phyloP scores from a whole-genome alignment of 805 yeast species.

The Metschnikowia continentalis region DNA sequence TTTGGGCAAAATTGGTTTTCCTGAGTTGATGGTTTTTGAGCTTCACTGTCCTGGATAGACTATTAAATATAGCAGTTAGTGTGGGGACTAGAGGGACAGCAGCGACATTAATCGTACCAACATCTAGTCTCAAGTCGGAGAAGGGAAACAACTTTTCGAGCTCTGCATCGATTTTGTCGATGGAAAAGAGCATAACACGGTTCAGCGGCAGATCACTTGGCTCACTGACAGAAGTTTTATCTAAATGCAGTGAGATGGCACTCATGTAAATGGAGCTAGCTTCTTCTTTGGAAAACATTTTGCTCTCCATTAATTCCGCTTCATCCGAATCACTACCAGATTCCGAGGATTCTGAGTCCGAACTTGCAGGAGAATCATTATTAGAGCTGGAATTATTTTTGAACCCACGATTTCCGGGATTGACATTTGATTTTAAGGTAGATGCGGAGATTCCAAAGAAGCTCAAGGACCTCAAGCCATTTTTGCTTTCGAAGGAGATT shows the following conservation, averaged over 20 bases:
- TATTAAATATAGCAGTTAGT: constrained; percentile 31
- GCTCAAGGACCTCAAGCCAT: constrained; percentile 43
- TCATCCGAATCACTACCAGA: constrained; percentile 20
- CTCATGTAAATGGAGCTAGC: constrained; percentile 78
- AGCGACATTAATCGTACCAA: constrained; percentile 42
- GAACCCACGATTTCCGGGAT: constrained; percentile 23
- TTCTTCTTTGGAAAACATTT: constrained; percentile 63
- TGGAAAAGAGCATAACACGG: constrained; percentile 22
- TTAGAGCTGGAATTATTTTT: not conserved
- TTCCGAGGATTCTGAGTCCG: constrained; percentile 4
- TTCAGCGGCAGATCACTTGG: not conserved
- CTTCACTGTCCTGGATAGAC: constrained; percentile 34
- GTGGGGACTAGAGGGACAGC: constrained; percentile 42
- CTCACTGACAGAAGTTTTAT: not conserved
- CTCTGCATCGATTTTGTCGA: constrained; percentile 36
- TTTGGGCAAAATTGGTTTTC: constrained; percentile 10
- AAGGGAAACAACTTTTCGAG: constrained; percentile 46
- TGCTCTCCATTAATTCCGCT: constrained; percentile 51
- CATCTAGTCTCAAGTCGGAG: constrained; percentile 33
- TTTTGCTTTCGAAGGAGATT: constrained; percentile 35
- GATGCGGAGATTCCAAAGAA: constrained; percentile 33
- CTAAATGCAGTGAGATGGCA: constrained; percentile 56
- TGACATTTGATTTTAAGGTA: constrained; percentile 16
- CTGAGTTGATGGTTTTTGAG: constrained; percentile 29
- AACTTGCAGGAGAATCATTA: not conserved